These are phyloP conservation scores for Peltaster fructicola DNA, from an alignment of 2,329 filamentous ascomycete species.

Conservation along the genomic window DNA sequence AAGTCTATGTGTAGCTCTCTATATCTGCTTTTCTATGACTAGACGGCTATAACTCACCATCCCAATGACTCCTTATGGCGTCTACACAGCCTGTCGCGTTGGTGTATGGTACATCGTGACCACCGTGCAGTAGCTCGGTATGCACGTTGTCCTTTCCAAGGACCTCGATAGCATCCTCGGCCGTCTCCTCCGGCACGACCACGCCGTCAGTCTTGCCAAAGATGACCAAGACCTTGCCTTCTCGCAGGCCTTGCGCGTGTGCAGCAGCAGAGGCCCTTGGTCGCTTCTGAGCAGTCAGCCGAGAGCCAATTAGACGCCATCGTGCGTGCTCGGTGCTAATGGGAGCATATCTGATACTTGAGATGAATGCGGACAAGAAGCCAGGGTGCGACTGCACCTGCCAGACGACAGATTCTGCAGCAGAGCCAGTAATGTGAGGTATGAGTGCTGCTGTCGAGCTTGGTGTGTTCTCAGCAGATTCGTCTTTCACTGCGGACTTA, in stretches of 20 bases:
- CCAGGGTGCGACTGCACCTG: conserved; percentile 49
- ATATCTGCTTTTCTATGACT: too few species aligned
- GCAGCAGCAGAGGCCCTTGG: conserved; percentile 7
- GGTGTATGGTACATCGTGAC: conserved; percentile 53
- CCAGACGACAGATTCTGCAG: conserved; percentile 49
- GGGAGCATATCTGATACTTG: conserved; percentile 50
- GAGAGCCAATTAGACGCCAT: conserved; percentile 40
- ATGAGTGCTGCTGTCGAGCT: conserved; percentile 1
- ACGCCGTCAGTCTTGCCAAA: conserved; percentile 50
- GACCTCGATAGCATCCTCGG: conserved; percentile 40
- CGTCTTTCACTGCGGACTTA: conserved; percentile 4
- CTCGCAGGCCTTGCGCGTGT: conserved; percentile 18
- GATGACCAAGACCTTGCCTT: conserved; percentile 43
- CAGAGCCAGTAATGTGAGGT: conserved; percentile 26
- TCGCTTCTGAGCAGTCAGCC: conserved; percentile 28
- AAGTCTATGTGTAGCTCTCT: too few species aligned
- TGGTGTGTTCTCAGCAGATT: background rate
- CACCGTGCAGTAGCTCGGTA: conserved; percentile 40
- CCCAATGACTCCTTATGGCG: conserved; percentile 29
- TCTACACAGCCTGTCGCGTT: conserved; percentile 40
- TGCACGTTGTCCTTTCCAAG: conserved; percentile 42
- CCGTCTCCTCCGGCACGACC: conserved; percentile 45
- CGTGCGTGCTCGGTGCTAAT: conserved; percentile 45
- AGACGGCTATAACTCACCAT: conserved; percentile 3
- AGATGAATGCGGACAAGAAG: conserved; percentile 54